phyloP scores from a whole-genome alignment of 768 basidiomycete genomes.

The Russula lepida region DNA sequence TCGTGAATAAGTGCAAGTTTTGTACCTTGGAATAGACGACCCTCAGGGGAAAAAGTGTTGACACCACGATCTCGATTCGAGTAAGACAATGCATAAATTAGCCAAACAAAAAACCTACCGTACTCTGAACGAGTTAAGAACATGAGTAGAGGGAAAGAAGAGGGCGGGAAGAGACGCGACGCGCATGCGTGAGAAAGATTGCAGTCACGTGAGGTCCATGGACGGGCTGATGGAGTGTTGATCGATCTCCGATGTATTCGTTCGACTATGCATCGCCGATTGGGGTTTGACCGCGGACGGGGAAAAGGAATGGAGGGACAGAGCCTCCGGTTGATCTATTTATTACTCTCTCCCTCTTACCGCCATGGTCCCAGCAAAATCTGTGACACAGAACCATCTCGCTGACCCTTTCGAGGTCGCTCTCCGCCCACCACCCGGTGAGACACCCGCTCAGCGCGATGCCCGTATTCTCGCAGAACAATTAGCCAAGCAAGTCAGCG shows the following conservation, averaged over 20 bases:
- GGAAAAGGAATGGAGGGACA: not conserved
- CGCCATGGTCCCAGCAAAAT: conserved; percentile 15
- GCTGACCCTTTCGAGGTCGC: conserved; percentile 67
- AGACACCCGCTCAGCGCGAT: conserved; percentile 60
- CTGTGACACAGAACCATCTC: conserved; percentile 19
- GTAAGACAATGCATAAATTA: not conserved
- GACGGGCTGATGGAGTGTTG: too few species aligned
- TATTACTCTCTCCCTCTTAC: not conserved
- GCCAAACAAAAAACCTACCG: conserved; percentile 36
- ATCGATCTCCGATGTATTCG: too few species aligned
- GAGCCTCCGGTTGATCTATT: not conserved
- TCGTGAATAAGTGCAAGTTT: not conserved
- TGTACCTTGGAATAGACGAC: conserved; percentile 94
- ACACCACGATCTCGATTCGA: conserved; percentile 77
- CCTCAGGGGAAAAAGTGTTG: conserved; percentile 98
- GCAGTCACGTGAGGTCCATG: conserved; percentile 4
- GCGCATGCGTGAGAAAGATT: conserved; percentile 15
- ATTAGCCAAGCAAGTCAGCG: conserved; percentile 66
- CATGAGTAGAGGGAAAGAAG: conserved; percentile 37
- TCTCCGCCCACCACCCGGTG: conserved; percentile 62
- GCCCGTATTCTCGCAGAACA: conserved; percentile 54
- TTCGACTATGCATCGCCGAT: not conserved
- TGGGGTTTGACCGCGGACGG: not conserved
- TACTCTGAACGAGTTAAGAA: conserved; percentile 95
- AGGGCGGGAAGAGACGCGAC: not conserved